These are phyloP conservation scores for Penicillium griseofulvum DNA, from an alignment of 2,329 filamentous ascomycete genomes.

Conservation along the genomic window DNA sequence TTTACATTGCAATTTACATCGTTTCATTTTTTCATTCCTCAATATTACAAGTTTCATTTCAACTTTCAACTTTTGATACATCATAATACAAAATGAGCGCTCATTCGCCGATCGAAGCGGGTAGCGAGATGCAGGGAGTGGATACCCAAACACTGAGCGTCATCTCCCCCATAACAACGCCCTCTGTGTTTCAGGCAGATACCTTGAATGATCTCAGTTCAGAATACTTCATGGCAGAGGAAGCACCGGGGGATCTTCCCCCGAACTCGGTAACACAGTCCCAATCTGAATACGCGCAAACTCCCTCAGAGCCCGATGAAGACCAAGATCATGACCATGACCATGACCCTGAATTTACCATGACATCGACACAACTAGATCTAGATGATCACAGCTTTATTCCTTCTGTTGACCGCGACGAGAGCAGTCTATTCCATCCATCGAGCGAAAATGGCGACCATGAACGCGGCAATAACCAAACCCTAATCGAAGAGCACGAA, in stretches of 20 bases:
- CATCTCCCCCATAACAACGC: slow-evolving; percentile 30
- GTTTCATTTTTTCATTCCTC: not conserved
- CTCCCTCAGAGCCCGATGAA: slow-evolving; percentile 10
- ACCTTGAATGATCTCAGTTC: slow-evolving; percentile 30
- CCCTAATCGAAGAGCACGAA: slow-evolving; percentile 54
- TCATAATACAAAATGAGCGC: slow-evolving; percentile 3
- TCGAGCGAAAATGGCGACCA: slow-evolving; percentile 34
- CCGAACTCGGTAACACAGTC: slow-evolving; percentile 19
- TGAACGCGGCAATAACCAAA: slow-evolving; percentile 39
- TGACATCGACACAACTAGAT: slow-evolving; percentile 18
- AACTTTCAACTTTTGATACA: not conserved
- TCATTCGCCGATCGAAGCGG: slow-evolving; percentile 21
- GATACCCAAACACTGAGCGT: slow-evolving; percentile 29
- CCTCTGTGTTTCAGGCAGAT: slow-evolving; percentile 30
- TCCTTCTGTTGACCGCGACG: slow-evolving; percentile 35
- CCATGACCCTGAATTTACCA: slow-evolving; percentile 18
- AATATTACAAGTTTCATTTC: not conserved
- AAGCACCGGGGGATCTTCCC: slow-evolving; percentile 25
- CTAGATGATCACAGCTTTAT: slow-evolving; percentile 30
- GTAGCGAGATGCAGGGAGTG: slow-evolving; percentile 16
- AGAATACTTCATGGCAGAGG: slow-evolving; percentile 33
- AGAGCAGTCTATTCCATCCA: slow-evolving; percentile 32
- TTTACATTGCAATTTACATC: not conserved
- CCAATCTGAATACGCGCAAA: slow-evolving; percentile 1
- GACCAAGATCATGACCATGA: slow-evolving; percentile 16